Conservation (phyloP, 139 green algal species). For the Monoraphidium neglectum region DNA sequence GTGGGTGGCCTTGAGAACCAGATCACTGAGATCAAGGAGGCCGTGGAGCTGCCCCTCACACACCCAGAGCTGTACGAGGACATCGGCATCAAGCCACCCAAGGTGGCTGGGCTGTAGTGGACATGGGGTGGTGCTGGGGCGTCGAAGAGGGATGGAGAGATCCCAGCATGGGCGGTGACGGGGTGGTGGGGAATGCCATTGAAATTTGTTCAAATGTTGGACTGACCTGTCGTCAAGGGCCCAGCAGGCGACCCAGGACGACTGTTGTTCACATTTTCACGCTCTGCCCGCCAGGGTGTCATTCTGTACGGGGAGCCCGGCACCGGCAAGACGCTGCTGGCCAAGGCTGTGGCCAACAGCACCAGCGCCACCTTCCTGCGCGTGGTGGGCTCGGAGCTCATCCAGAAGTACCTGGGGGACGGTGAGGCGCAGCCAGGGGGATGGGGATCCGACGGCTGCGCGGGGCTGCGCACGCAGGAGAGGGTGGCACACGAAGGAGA, state of each 20-base stretch:
- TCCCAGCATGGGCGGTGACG: too few species aligned
- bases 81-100: conserved; percentile 99
- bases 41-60: conserved; percentile 98
- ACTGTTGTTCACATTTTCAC: too few species aligned
- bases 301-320: conserved; percentile 92
- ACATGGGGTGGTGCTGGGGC: too few species aligned
- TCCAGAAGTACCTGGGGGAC: conserved; percentile 99
- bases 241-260: too few species aligned
- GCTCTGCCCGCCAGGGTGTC: conserved; percentile 61
- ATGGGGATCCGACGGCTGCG: too few species aligned
- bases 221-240: too few species aligned
- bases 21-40: conserved; percentile 99
- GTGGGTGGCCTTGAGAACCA: conserved; percentile 95
- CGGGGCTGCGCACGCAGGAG: too few species aligned
- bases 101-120: conserved; percentile 66
- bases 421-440: too few species aligned
- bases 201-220: too few species aligned
- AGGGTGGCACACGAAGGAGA: too few species aligned
- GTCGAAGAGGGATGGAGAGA: too few species aligned
- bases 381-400: conserved; percentile 97
- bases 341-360: conserved; percentile 97
- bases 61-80: conserved; percentile 99
- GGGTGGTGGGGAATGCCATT: too few species aligned
- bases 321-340: conserved; percentile 95
- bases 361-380: conserved; percentile 98